phyloP scores from a whole-genome alignment of 2,329 filamentous ascomycete species.

The Aschersonia sp. region DNA sequence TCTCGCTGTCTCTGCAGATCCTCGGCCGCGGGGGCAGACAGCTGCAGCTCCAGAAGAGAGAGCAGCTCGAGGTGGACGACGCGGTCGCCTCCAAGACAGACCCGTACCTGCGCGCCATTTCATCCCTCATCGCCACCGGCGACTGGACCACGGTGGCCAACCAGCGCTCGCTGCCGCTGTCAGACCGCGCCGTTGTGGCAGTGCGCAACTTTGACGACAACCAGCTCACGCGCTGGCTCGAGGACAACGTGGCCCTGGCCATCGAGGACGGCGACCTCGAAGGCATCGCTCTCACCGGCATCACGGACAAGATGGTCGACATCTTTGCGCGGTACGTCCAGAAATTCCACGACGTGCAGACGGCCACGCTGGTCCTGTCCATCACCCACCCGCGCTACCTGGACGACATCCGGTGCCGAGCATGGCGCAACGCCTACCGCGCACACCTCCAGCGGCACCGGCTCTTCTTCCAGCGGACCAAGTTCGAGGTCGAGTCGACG shows the following conservation, averaged over 20 bases:
- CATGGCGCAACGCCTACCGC: slow-evolving; percentile 60
- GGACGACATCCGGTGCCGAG: slow-evolving; percentile 57
- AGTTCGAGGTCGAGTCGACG: slow-evolving; percentile 66
- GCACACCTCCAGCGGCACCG: slow-evolving; percentile 60
- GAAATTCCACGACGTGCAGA: slow-evolving; percentile 66
- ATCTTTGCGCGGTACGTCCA: slow-evolving; percentile 63
- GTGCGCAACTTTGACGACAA: slow-evolving; percentile 50
- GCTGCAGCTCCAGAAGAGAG: slow-evolving; percentile 18
- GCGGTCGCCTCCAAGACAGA: slow-evolving; percentile 50
- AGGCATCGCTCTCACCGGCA: slow-evolving; percentile 63
- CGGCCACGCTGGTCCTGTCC: slow-evolving; percentile 59
- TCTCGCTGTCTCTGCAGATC: slow-evolving; percentile 51
- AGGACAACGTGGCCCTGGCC: slow-evolving; percentile 45
- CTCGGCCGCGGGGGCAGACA: slow-evolving; percentile 34
- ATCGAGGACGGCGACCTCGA: slow-evolving; percentile 57
- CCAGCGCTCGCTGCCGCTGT: slow-evolving; percentile 57
- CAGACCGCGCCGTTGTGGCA: slow-evolving; percentile 61
- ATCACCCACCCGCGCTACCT: slow-evolving; percentile 64
- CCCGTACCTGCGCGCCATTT: slow-evolving; percentile 66
- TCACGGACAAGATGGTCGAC: slow-evolving; percentile 58
- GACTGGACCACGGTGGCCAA: slow-evolving; percentile 63
- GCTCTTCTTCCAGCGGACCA: slow-evolving; percentile 58
- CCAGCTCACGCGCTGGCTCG: slow-evolving; percentile 51
- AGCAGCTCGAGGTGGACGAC: slow-evolving; percentile 43
- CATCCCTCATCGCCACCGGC: slow-evolving; percentile 60